A percentile compares a stretch with the other conserved stretches of the same genome.
These are phyloP conservation scores for Sphaerulina populicola DNA, from an alignment of 2,329 filamentous ascomycete genomes.

Conservation along the genomic window DNA sequence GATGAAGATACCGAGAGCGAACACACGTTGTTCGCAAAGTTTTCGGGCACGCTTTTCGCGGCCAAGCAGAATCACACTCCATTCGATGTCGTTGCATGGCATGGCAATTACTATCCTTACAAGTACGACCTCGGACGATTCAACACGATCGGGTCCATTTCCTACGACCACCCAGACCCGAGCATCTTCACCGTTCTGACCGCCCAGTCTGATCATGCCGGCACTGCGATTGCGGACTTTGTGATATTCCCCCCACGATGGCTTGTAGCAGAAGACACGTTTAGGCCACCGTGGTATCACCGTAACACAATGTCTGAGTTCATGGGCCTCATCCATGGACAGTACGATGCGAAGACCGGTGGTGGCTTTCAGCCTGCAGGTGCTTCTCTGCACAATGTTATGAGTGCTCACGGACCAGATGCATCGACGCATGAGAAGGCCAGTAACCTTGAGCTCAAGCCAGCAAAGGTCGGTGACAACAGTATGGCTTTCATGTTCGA, in stretches of 20 bases:
- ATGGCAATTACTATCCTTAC: conserved; percentile 58
- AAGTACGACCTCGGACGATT: conserved; percentile 53
- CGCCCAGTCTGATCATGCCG: conserved; percentile 49
- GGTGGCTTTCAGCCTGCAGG: conserved; percentile 52
- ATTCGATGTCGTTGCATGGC: conserved; percentile 65
- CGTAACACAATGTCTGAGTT: conserved; percentile 60
- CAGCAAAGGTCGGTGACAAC: conserved; percentile 51
- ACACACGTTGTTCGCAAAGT: conserved; percentile 55
- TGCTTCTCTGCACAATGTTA: conserved; percentile 45
- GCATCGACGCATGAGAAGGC: conserved; percentile 51
- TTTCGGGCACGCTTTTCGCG: conserved; percentile 53
- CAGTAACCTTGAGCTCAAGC: conserved; percentile 47
- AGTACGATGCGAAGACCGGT: conserved; percentile 52
- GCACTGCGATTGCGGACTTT: conserved; percentile 57
- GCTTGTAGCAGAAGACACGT: conserved; percentile 61
- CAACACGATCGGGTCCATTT: conserved; percentile 49
- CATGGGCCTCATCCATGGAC: conserved; percentile 52
- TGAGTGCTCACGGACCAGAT: conserved; percentile 48
- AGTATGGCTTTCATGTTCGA: conserved; percentile 64
- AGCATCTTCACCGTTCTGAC: conserved; percentile 60
- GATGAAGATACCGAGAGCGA: conserved; percentile 47
- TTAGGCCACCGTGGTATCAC: conserved; percentile 66
- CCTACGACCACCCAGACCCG: conserved; percentile 58
- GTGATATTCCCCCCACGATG: conserved; percentile 65
- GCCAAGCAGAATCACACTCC: conserved; percentile 57